phyloP scores from a whole-genome alignment of 2,329 filamentous ascomycete species.

The Paecilomyces sp. region DNA sequence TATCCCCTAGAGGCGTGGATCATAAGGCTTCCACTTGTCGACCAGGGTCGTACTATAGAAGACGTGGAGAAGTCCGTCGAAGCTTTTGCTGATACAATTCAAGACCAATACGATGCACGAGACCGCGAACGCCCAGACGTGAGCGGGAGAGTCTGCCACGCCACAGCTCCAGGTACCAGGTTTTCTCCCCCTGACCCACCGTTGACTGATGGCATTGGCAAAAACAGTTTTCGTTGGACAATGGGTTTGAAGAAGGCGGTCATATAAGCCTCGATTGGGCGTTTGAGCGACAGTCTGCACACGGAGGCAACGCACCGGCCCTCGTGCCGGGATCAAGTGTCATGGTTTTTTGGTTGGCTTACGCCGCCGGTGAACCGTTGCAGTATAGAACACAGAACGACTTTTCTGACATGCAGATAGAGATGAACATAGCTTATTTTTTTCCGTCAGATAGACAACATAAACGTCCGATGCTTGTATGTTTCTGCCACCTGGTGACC shows the following conservation, averaged over 20 bases:
- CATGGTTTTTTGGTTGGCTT: neutral
- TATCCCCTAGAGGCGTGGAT: neutral
- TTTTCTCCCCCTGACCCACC: neutral
- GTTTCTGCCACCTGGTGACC: neutral
- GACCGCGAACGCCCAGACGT: neutral
- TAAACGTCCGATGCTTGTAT: neutral
- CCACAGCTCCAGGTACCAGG: neutral
- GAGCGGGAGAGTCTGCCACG: neutral
- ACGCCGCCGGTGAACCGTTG: neutral
- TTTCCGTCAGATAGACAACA: neutral
- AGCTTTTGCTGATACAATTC: neutral
- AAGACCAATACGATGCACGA: neutral
- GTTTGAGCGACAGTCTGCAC: neutral
- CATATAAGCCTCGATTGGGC: neutral
- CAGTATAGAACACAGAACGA: neutral
- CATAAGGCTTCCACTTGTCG: neutral
- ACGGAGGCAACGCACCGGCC: neutral
- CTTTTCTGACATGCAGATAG: neutral
- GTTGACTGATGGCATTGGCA: neutral
- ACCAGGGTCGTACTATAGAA: neutral
- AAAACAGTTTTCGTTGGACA: neutral
- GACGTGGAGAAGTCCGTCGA: neutral
- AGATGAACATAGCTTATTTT: neutral
- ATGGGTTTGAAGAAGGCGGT: neutral
- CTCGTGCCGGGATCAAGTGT: neutral